Conservation (phyloP, 1,139 yeast species). For the Groenewaldozyma sp. region DNA sequence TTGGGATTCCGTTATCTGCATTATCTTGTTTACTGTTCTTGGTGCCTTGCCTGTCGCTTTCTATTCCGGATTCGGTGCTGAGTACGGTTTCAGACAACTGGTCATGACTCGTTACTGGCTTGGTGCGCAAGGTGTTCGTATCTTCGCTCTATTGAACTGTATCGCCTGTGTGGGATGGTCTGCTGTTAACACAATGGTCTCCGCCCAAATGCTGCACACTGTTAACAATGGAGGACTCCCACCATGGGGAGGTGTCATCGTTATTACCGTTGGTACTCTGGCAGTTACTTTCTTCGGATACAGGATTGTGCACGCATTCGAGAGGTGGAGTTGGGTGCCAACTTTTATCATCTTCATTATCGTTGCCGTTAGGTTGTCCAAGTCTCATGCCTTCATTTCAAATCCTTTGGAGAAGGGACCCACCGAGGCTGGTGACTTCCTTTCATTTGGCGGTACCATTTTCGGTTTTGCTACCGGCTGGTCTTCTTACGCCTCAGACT, state of each 20-base stretch:
- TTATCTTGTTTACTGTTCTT: constrained; percentile 61
- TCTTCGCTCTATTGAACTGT: constrained; percentile 69
- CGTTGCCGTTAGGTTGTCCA: constrained; percentile 67
- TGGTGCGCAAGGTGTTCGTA: constrained; percentile 67
- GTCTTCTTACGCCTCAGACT: constrained; percentile 90
- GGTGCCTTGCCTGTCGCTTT: constrained; percentile 77
- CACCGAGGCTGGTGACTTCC: constrained; percentile 61
- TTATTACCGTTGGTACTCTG: constrained; percentile 60
- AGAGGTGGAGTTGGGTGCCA: constrained; percentile 86
- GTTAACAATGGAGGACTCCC: constrained; percentile 63
- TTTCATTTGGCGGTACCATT: constrained; percentile 77
- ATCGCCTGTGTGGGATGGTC: constrained; percentile 95
- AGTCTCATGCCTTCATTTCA: constrained; percentile 48
- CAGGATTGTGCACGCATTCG: constrained; percentile 69
- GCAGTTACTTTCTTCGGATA: constrained; percentile 81
- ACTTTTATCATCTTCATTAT: constrained; percentile 62
- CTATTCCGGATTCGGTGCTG: constrained; percentile 76
- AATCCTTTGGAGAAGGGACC: constrained; percentile 37
- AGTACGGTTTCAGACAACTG: constrained; percentile 84
- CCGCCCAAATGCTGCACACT: constrained; percentile 75
- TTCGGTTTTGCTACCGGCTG: constrained; percentile 94
- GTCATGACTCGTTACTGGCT: constrained; percentile 66
- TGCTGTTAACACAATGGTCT: constrained; percentile 82
- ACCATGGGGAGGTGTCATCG: constrained; percentile 84
- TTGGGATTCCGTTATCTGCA: constrained; percentile 54